Evolutionary conservation across 345 rosid species (phyloP).

Genomic region (Hibiscus mutabilis): DNA sequence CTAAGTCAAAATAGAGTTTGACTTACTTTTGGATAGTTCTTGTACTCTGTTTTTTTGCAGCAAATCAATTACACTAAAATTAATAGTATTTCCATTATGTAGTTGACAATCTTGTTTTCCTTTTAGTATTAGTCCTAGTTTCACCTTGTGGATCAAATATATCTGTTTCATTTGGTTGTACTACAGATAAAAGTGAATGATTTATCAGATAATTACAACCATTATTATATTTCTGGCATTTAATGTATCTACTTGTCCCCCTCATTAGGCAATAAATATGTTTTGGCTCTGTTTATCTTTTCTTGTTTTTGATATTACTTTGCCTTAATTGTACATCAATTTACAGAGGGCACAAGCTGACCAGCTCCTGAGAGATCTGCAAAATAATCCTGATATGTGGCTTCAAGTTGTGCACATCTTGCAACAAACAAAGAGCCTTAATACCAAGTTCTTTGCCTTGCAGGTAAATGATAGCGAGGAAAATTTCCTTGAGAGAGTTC

Average conservation of each 20-base stretch:
- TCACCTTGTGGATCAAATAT: background rate
- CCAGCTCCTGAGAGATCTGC: conserved; percentile 91
- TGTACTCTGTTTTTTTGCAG: background rate
- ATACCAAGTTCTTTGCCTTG: conserved; percentile 94
- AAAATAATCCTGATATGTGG: conserved; percentile 95
- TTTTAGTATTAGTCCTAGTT: background rate
- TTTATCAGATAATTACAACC: background rate
- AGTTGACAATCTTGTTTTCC: background rate
- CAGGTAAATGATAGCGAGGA: conserved; percentile 42
- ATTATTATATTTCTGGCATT: background rate
- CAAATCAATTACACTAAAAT: background rate
- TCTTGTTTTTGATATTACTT: background rate
- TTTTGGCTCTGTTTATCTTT: background rate
- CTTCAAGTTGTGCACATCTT: conserved; percentile 94
- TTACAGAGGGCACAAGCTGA: conserved; percentile 90
- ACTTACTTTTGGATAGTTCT: background rate
- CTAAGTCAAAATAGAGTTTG: background rate
- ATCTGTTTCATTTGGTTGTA: background rate
- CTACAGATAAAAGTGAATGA: background rate
- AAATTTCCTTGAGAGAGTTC: background rate
- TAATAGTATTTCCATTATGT: background rate
- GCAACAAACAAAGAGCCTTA: conserved; percentile 70
- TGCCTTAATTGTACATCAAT: conserved; percentile 13
- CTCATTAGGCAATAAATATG: background rate
- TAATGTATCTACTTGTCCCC: background rate